Conservation (phyloP, 257 asterid species). For the Nicotiana sylvestris region DNA sequence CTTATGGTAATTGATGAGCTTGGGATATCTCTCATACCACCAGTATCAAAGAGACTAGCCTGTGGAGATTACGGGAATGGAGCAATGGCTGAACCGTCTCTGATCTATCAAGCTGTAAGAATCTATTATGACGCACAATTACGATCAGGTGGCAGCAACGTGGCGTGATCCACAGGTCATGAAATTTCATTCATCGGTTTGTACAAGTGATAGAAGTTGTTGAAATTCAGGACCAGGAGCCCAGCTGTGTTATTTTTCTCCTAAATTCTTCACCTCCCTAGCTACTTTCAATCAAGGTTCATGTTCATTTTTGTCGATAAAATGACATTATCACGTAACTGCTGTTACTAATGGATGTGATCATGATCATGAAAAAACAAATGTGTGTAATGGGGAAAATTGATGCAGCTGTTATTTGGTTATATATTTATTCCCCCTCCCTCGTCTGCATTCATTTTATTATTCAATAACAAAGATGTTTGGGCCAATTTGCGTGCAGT, state of each 20-base stretch:
- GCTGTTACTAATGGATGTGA: background rate
- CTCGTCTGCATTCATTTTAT: too few species aligned
- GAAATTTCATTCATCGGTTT: background rate
- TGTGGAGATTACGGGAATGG: too few species aligned
- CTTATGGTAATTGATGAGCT: slow-evolving; percentile 45
- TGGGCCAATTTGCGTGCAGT: too few species aligned
- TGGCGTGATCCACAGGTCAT: background rate
- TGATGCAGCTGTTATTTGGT: background rate
- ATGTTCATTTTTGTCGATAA: background rate
- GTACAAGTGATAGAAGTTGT: slow-evolving; percentile 1
- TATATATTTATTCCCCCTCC: background rate
- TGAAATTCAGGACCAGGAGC: background rate
- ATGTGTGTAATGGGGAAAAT: background rate
- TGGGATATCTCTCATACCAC: too few species aligned
- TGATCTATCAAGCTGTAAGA: slow-evolving; percentile 39
- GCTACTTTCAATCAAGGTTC: background rate
- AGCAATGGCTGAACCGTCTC: too few species aligned
- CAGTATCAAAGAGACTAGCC: too few species aligned
- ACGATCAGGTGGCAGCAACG: slow-evolving; percentile 21
- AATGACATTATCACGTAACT: background rate
- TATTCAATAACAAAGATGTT: too few species aligned
- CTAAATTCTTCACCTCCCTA: background rate
- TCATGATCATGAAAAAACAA: background rate
- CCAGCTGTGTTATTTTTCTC: background rate
- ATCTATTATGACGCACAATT: slow-evolving; percentile 44